These are phyloP conservation scores for Globisporangium parvum DNA, from an alignment of 352 stramenopile genomes.

Conservation along the genomic window DNA sequence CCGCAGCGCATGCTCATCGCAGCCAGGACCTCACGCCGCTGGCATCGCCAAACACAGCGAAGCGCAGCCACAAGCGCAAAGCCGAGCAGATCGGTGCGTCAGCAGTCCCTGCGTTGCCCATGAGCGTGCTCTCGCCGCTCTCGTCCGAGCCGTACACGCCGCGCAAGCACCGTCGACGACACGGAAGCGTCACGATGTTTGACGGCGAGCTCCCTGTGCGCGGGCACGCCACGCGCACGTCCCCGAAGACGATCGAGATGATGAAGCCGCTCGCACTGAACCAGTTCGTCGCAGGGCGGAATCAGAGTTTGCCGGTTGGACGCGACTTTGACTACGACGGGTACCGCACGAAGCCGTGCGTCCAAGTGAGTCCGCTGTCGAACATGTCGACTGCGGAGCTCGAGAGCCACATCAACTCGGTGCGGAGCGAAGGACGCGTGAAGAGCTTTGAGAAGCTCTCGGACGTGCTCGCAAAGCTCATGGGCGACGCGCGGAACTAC, in stretches of 20 bases:
- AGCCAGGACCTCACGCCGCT: not conserved
- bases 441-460: constrained; percentile 57
- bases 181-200: constrained; percentile 18
- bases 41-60: not conserved
- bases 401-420: constrained; percentile 53
- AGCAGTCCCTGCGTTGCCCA: constrained; percentile 2
- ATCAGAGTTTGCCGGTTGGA: constrained; percentile 47
- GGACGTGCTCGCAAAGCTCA: constrained; percentile 69
- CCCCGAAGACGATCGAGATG: constrained; percentile 4
- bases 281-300: constrained; percentile 22
- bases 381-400: constrained; percentile 60
- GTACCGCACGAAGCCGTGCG: constrained; percentile 5
- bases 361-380: constrained; percentile 43
- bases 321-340: constrained; percentile 18
- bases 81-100: constrained; percentile 1
- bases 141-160: constrained; percentile 20
- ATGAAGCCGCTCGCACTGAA: constrained; percentile 19
- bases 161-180: constrained; percentile 32
- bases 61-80: constrained; percentile 12
- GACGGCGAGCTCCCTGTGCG: constrained; percentile 10
- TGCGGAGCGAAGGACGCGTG: constrained; percentile 53
- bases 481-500: constrained; percentile 65
- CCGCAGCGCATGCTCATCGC: not conserved
- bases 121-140: constrained; percentile 5
- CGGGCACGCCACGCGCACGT: not conserved